phyloP scores from a whole-genome alignment of 2,329 filamentous ascomycete genomes.

The Thelonectria rubi region DNA sequence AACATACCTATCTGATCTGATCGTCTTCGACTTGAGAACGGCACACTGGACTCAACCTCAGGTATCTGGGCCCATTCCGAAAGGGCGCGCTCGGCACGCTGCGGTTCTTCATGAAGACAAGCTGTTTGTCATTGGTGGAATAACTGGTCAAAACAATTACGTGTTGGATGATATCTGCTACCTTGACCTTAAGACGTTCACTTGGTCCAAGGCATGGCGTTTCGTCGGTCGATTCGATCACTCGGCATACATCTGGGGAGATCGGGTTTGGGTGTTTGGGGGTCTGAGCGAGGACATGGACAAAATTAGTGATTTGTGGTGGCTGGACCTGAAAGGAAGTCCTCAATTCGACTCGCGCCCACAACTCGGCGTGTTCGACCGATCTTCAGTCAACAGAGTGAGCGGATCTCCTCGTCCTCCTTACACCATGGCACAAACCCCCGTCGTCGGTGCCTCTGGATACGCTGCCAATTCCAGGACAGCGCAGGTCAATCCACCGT shows the following conservation, averaged over 20 bases:
- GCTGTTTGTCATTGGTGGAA: constrained; percentile 93
- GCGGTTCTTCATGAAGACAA: constrained; percentile 96
- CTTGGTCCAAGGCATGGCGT: constrained; percentile 95
- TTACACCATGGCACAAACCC: constrained; percentile 59
- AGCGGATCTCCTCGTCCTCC: constrained; percentile 61
- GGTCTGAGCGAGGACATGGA: constrained; percentile 97
- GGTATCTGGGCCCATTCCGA: constrained; percentile 83
- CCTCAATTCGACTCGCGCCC: constrained; percentile 82
- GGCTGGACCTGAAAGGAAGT: constrained; percentile 92
- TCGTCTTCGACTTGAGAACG: constrained; percentile 93
- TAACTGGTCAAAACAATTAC: constrained; percentile 90
- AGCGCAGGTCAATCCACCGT: constrained; percentile 72
- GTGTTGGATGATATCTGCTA: constrained; percentile 97
- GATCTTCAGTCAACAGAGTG: constrained; percentile 51
- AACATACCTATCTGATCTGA: constrained; percentile 93
- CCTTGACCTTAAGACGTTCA: constrained; percentile 95
- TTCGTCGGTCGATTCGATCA: constrained; percentile 97
- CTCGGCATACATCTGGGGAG: constrained; percentile 90
- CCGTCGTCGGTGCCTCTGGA: constrained; percentile 66
- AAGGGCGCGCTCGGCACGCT: constrained; percentile 91
- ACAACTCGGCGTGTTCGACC: constrained; percentile 62
- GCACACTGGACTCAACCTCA: constrained; percentile 95
- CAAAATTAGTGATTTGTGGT: constrained; percentile 95
- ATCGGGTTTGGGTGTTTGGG: constrained; percentile 95
- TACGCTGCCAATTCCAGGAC: constrained; percentile 75